Base-by-base conservation (phyloP, 2,329 filamentous ascomycete genomes). In the Ophiostoma himal-ulmi region DNA sequence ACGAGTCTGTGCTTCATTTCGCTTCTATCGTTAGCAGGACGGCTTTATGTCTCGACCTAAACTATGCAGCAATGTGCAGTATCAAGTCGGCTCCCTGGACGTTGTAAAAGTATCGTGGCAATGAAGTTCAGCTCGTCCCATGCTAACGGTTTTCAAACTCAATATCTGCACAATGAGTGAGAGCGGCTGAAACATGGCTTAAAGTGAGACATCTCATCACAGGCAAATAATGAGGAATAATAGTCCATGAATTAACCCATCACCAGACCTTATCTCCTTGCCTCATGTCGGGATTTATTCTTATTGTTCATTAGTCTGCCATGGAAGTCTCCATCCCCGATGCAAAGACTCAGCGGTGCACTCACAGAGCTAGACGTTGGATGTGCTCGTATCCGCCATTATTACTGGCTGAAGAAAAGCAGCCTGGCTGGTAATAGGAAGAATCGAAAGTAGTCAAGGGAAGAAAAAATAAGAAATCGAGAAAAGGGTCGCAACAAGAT, bases 1-100 rank as follows among this genome's bases (percentile, higher is more conserved):
- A 57, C 52, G 52, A 57, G 22, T 26, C 52, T 57, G 52, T 57
- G 52, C 52, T 57, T 57, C 52, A 22, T 26, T 57, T 57, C 52
- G 52, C 52, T 57, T 57, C 52, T 26, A 57, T 57, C 22, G 52
- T 22, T 57, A 17, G 30, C 52, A n/a, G 22, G 52, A 57, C n/a
- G 8, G 11, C 3, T 26, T 4, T 10, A 8, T 22, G 11, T 54
- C 20, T 54, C 3, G n/a, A 48, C 17, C 6, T 3, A 48, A 17
- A 44, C 39, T 13, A 14, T 13, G 39, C 39, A 13, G 39, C 2
- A 11, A 44, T 3, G 44, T 20, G 44, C 44, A 20, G 13, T 48
- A 48, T 48, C 44, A 17, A n/a, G 11, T 44, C 39, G 39, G 11
- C 39, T 44, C 7, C 30, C 30, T 30, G 30, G 30, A 30, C 30